A percentile compares a stretch with the other conserved stretches of the same genome.
Evolutionary conservation across 2,329 filamentous ascomycete genomes (phyloP).

Genomic region (Stenocarpella maydis): DNA sequence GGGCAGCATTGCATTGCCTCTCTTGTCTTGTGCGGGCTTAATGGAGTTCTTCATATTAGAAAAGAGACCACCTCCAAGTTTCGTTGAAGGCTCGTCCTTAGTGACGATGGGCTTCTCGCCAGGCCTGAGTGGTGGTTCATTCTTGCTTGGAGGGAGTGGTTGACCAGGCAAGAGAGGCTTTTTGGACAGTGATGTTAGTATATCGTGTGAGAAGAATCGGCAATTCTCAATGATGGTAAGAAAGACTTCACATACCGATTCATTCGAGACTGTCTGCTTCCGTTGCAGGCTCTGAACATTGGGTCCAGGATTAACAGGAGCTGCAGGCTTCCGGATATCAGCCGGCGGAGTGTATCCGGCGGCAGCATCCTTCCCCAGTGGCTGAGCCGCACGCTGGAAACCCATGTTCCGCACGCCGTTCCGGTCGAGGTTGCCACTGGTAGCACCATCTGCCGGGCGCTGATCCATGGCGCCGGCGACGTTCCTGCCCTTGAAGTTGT

Average conservation of each 20-base stretch:
- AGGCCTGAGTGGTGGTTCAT: background rate
- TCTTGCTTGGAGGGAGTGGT: background rate
- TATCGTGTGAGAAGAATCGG: background rate
- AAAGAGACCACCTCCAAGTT: background rate
- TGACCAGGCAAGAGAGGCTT: background rate
- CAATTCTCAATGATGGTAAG: background rate
- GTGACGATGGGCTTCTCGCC: background rate
- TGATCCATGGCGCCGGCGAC: background rate
- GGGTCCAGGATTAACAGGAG: background rate
- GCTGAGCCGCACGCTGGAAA: background rate
- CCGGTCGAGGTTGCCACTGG: background rate
- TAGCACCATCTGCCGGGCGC: background rate
- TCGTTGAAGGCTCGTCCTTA: background rate
- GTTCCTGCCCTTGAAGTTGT: background rate
- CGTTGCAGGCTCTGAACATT: background rate
- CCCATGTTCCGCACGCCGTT: conserved; percentile 4
- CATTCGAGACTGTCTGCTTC: background rate
- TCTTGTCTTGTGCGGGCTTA: background rate
- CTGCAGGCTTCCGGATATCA: background rate
- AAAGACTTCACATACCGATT: background rate
- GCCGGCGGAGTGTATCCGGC: background rate
- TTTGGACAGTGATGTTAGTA: conserved; percentile 2
- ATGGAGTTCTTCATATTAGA: conserved; percentile 4
- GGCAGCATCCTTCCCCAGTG: background rate
- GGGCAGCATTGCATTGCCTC: background rate